Conservation (phyloP, 768 basidiomycete genomes). For the Hygrocybe punicea region DNA sequence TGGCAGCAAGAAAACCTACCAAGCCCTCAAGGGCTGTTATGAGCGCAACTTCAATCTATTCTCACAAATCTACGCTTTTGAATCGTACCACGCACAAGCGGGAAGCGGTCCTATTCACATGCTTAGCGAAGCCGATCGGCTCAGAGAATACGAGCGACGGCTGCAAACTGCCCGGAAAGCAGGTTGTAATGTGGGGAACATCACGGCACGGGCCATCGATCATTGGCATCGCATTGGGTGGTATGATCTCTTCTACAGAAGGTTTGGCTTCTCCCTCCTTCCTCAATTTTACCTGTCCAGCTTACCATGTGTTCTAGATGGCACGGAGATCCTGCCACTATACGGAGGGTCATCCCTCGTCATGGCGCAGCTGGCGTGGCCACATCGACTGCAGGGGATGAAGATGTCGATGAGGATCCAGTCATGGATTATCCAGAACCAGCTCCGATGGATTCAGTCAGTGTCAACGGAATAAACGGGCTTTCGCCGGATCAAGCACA, state of each 20-base stretch:
- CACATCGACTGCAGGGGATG: constrained; percentile 37
- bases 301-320: constrained; percentile 40
- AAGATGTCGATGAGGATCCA: constrained; percentile 51
- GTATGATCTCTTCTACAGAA: constrained; percentile 69
- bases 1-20: constrained; percentile 73
- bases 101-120: constrained; percentile 37
- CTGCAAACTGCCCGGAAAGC: constrained; percentile 62
- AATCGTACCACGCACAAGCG: constrained; percentile 46
- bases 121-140: constrained; percentile 58
- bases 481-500: constrained; percentile 33
- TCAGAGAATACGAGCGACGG: constrained; percentile 70
- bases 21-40: constrained; percentile 80
- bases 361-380: constrained; percentile 29
- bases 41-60: constrained; percentile 83
- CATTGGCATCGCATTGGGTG: constrained; percentile 77
- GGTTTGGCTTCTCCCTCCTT: constrained; percentile 38
- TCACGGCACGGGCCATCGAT: constrained; percentile 70
- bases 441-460: constrained; percentile 18
- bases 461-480: constrained; percentile 29
- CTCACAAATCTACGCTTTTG: constrained; percentile 77
- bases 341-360: constrained; percentile 44
- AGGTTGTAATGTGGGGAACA: constrained; percentile 68
- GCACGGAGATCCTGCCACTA: constrained; percentile 63
- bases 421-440: constrained; percentile 44
- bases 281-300: constrained; percentile 8